Base-by-base conservation (phyloP, 2,329 filamentous ascomycete species). In the Monosporascus sp. region DNA sequence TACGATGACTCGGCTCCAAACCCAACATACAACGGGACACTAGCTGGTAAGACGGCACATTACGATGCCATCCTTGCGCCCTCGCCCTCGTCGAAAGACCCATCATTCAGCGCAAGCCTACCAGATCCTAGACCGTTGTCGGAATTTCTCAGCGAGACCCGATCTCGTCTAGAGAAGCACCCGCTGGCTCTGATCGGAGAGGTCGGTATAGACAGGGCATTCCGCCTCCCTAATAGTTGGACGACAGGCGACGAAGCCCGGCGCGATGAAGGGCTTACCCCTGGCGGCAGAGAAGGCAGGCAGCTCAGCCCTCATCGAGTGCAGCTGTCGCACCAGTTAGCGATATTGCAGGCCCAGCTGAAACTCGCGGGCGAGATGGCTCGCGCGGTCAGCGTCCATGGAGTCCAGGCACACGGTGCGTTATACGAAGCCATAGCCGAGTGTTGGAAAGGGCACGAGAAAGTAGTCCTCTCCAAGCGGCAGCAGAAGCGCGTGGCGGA, bases 181-280 rank as follows among this genome's bases (percentile, higher is more conserved):
- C 86, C 85, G 2, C 64, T 78, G 5, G 87, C 88, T 2, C 76
- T 93, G 1, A 76, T 94, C 2, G 90, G 90, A 19, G 90, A 94
- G 70, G 80, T 92, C 27, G 90, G 90, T 1, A 69, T 94, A 17
- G 90, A 94, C 70, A 88, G 87, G 61, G 81, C 82, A 9, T 93
- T 92, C 64, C 84, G 88, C 14, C 80, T 94, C 22, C 90, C 90
- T 0, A 75, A 80, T 59, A 71, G 77, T 17, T 84, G 78, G 80
- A 71, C 76, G 2, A 66, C 77, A 14, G 61, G 66, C 4, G 51
- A 66, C 2, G 63, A 73, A 48, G 64, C 67, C 2, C 61, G 70
- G 9, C 72, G 78, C 45, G 74, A 83, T 58, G 68, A 71, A 22
- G 67, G 59, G 2, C 69, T 88, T 20, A 91, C 88, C 0, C 84